Evolutionary conservation across 1,284 basidiomycete species (phyloP).

Genomic region (Sparassis latifolia): DNA sequence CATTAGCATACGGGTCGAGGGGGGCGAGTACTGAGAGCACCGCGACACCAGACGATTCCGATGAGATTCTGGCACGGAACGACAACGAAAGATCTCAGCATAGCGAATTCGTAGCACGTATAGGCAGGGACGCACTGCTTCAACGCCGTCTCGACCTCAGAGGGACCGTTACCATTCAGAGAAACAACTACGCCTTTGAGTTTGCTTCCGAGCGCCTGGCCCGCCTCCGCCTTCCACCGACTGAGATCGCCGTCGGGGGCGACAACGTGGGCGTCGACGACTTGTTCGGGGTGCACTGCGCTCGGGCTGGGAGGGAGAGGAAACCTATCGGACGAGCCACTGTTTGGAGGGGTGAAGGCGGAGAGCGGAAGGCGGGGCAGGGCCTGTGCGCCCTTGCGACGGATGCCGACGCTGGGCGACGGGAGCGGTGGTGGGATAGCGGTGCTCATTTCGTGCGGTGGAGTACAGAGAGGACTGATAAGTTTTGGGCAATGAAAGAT

Average conservation of each 20-base stretch:
- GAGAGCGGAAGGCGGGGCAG: slow-evolving; percentile 65
- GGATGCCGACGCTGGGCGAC: slow-evolving; percentile 37
- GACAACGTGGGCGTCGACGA: slow-evolving; percentile 63
- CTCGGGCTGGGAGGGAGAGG: slow-evolving; percentile 64
- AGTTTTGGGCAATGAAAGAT: neutral
- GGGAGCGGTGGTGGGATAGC: slow-evolving; percentile 25
- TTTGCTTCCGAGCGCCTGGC: slow-evolving; percentile 37
- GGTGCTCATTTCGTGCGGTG: slow-evolving; percentile 19
- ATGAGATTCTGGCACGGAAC: slow-evolving; percentile 4
- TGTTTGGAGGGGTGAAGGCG: slow-evolving; percentile 63
- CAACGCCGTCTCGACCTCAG: slow-evolving; percentile 36
- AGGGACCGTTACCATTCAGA: slow-evolving; percentile 27
- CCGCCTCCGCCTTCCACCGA: slow-evolving; percentile 49
- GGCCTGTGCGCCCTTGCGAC: slow-evolving; percentile 55
- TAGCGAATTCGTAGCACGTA: neutral
- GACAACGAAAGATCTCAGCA: neutral
- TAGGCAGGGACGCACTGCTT: slow-evolving; percentile 16
- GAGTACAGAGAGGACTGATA: neutral
- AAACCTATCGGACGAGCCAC: slow-evolving; percentile 58
- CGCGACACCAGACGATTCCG: slow-evolving; percentile 11
- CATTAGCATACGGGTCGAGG: slow-evolving; percentile 45
- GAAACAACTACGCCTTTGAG: slow-evolving; percentile 48
- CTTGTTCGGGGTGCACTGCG: slow-evolving; percentile 50
- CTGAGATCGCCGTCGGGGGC: slow-evolving; percentile 33
- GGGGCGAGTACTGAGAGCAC: slow-evolving; percentile 29